These are phyloP conservation scores for Reticulascus tulasneorum DNA, from an alignment of 2,329 filamentous ascomycete genomes.

Conservation along the genomic window DNA sequence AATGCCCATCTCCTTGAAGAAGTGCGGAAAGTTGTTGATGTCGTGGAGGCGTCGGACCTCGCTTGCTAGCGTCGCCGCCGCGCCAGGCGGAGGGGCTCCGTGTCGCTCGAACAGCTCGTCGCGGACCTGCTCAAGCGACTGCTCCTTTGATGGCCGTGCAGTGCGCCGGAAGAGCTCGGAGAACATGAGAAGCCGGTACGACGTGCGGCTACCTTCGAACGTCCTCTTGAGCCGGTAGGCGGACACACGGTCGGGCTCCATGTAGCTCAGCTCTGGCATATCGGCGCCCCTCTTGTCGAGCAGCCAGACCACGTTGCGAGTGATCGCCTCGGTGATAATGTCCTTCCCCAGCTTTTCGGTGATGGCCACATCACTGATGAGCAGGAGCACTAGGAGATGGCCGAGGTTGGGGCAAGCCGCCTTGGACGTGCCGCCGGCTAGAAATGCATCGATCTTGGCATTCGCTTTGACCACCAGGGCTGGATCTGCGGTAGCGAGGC, in stretches of 20 bases:
- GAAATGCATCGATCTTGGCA: constrained; percentile 31
- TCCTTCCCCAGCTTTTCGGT: constrained; percentile 32
- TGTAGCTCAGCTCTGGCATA: constrained; percentile 40
- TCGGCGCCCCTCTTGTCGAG: constrained; percentile 32
- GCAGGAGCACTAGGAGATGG: constrained; percentile 40
- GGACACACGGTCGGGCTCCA: constrained; percentile 37
- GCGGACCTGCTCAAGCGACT: constrained; percentile 32
- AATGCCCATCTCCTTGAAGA: constrained; percentile 40
- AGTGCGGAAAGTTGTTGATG: constrained; percentile 36
- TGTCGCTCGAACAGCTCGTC: constrained; percentile 43
- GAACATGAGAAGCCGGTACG: constrained; percentile 50
- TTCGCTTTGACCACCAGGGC: constrained; percentile 36
- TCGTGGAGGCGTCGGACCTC: constrained; percentile 38
- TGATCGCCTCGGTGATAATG: constrained; percentile 45
- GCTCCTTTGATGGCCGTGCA: constrained; percentile 30
- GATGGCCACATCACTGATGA: constrained; percentile 40
- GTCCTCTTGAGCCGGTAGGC: constrained; percentile 42
- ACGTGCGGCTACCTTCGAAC: constrained; percentile 40
- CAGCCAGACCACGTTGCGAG: constrained; percentile 49
- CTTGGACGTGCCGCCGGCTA: constrained; percentile 35
- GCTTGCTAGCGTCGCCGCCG: constrained; percentile 34
- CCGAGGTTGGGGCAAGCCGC: constrained; percentile 41
- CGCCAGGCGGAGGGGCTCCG: constrained; percentile 38
- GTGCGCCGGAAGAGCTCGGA: constrained; percentile 44
- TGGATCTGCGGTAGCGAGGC: constrained; percentile 34